These are phyloP conservation scores for Penicillium hesseltinei DNA, from an alignment of 2,329 filamentous ascomycete species.

Conservation along the genomic window DNA sequence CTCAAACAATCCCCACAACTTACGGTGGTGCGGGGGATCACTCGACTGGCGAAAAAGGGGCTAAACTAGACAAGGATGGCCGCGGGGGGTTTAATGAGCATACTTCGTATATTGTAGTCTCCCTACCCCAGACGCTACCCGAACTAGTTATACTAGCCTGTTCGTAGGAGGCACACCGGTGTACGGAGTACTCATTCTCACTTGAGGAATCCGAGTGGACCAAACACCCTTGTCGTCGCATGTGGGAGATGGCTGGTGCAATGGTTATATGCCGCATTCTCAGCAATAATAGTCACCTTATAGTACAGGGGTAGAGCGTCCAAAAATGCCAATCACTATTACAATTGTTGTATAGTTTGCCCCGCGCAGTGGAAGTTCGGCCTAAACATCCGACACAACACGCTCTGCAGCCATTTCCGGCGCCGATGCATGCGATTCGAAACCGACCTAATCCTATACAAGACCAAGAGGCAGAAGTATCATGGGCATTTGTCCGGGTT, in stretches of 20 bases:
- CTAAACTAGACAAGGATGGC: neutral
- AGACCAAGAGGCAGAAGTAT: neutral
- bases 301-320: neutral
- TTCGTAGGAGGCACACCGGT: neutral
- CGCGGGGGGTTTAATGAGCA: neutral
- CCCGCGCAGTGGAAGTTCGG: constrained; percentile 14
- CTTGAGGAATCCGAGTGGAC: neutral
- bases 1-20: neutral
- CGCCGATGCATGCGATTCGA: neutral
- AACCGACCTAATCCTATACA: constrained; percentile 1
- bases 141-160: neutral
- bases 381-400: constrained; percentile 7
- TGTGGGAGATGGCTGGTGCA: neutral
- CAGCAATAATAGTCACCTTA: neutral
- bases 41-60: neutral
- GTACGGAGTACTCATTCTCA: neutral
- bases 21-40: neutral
- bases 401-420: constrained; percentile 9
- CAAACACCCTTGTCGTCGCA: neutral
- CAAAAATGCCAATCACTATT: neutral
- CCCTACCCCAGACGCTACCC: neutral
- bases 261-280: neutral
- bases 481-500: neutral
- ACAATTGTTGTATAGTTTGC: neutral
- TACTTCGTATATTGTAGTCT: neutral